phyloP scores from a whole-genome alignment of 768 basidiomycete species.

The Crepidotus variabilis region DNA sequence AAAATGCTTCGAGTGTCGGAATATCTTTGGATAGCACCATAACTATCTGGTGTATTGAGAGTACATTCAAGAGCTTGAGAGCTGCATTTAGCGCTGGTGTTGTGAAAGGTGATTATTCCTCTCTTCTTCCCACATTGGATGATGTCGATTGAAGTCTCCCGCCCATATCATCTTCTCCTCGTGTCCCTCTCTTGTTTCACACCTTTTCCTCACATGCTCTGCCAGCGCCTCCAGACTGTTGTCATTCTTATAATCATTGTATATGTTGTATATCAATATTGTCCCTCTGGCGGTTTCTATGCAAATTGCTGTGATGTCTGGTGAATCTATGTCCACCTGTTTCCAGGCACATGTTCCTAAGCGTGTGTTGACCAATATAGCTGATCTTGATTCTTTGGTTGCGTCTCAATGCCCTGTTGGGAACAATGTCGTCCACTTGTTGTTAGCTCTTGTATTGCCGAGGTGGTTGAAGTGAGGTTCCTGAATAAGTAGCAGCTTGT shows the following conservation, averaged over 20 bases:
- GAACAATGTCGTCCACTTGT: conserved; percentile 12
- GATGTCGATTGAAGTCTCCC: conserved; percentile 39
- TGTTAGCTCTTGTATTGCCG: conserved; percentile 8
- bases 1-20: conserved; percentile 24
- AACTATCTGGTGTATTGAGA: conserved; percentile 18
- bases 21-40: conserved; percentile 26
- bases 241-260: conserved; percentile 27
- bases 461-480: conserved; percentile 30
- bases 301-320: conserved; percentile 23
- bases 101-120: conserved; percentile 20
- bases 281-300: conserved; percentile 11
- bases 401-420: conserved; percentile 6
- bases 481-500: conserved; percentile 33
- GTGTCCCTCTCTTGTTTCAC: not conserved
- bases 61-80: conserved; percentile 20
- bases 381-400: conserved; percentile 5
- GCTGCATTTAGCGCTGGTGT: conserved; percentile 9
- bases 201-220: not conserved
- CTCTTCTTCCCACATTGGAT: conserved; percentile 32
- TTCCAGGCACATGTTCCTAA: conserved; percentile 19
- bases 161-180: conserved; percentile 21
- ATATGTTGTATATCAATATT: conserved; percentile 34
- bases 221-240: not conserved
- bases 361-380: conserved; percentile 16
- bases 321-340: conserved; percentile 13